Conservation (phyloP, 768 basidiomycete species). For the Pisolithus sp. region DNA sequence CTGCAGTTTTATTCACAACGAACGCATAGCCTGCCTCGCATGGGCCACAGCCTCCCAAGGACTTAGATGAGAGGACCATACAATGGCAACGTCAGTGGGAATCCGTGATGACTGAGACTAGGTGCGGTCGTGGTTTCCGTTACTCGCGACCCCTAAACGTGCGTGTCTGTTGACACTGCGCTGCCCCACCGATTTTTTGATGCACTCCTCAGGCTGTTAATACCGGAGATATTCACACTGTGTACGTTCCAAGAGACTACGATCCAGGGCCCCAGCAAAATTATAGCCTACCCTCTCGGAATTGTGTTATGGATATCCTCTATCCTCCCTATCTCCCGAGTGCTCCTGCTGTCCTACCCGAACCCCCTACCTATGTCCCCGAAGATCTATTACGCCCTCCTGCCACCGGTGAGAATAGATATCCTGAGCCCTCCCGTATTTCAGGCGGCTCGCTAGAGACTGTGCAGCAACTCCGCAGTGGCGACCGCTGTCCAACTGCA, state of each 20-base stretch:
- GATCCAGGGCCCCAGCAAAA: background rate
- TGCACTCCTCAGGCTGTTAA: conserved; percentile 4
- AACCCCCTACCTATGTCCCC: conserved; percentile 18
- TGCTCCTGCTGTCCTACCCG: conserved; percentile 1
- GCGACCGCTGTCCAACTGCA: too few species aligned
- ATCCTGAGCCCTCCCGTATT: background rate
- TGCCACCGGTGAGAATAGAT: background rate
- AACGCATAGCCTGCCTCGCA: background rate
- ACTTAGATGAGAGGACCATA: background rate
- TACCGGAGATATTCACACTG: background rate
- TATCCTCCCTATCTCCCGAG: conserved; percentile 20
- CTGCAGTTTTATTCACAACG: background rate
- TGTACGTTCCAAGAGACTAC: background rate
- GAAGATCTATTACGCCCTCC: background rate
- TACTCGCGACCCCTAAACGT: conserved; percentile 4
- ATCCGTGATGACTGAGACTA: conserved; percentile 4
- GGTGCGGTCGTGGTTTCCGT: conserved; percentile 8
- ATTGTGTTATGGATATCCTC: conserved; percentile 20
- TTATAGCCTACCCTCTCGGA: conserved; percentile 12
- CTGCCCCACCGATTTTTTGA: conserved; percentile 4
- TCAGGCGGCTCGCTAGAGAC: too few species aligned
- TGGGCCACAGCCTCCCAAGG: background rate
- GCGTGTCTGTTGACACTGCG: background rate
- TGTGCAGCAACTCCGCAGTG: too few species aligned
- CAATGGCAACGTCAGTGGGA: conserved; percentile 7